These are phyloP conservation scores for Picea abies DNA, from an alignment of 83 land plant genomes.

Conservation along the genomic window DNA sequence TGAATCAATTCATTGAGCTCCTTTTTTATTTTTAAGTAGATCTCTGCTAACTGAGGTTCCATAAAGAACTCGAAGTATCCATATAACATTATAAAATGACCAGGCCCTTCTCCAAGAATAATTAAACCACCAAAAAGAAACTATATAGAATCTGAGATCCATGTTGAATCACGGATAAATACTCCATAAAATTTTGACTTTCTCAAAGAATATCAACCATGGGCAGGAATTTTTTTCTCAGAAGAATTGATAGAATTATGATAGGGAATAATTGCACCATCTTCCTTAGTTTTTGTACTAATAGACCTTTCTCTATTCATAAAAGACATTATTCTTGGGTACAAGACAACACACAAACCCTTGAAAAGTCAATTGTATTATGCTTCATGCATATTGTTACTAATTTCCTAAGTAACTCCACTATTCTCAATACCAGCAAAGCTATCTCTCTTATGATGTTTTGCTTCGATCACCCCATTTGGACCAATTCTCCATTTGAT, in stretches of 20 bases:
- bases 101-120: conserved; percentile 56
- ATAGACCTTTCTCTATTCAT: too few relatives aligned
- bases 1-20: conserved; percentile 84
- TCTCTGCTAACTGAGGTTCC: conserved; percentile 62
- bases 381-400: too few relatives aligned
- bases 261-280: too few relatives aligned
- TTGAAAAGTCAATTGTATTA: too few relatives aligned
- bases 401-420: too few relatives aligned
- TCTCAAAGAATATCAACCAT: conserved; percentile 95
- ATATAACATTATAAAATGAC: conserved; percentile 88
- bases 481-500: too few relatives aligned
- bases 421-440: too few relatives aligned
- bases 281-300: too few relatives aligned
- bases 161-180: conserved; percentile 90
- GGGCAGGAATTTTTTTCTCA: conserved; percentile 74
- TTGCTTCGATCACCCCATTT: too few relatives aligned
- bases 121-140: conserved; percentile 92
- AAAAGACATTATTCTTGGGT: too few relatives aligned
- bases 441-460: too few relatives aligned
- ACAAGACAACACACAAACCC: too few relatives aligned
- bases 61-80: conserved; percentile 94
- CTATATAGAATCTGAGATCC: conserved; percentile 84
- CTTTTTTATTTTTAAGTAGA: conserved; percentile 49
- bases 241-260: conserved; percentile 73
- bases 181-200: conserved; percentile 83